Evolutionary conservation across 768 basidiomycete species (phyloP), one percentile per base, ranked within the genome.

Genomic region (Podaxis sp.): DNA sequence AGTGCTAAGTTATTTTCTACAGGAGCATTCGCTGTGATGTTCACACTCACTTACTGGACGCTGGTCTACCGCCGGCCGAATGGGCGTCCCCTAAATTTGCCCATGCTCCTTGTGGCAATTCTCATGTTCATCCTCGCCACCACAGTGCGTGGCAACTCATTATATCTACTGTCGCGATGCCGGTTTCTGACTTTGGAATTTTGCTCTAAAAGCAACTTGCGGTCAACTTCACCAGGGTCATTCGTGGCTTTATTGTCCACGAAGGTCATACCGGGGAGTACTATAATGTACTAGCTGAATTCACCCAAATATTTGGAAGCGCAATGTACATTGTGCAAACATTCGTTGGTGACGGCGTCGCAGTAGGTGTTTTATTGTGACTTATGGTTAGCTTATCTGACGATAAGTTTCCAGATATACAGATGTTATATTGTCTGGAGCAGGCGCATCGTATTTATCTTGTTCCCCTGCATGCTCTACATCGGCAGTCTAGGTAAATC

Each of bases 281-380:
- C 63, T 77, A 75, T 68, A 74, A 73, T 50, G 59, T 69, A 44
- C 68, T 78, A 22, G 74, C 74, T 4, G 69, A 74, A 26, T 75
- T 74, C 52, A 75, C 76, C 7, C 74, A 78, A 49, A 65, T 76
- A 13, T 75, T 78, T 60, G 76, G 74, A 38, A 77, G 74, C 56
- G 69, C 76, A 11, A 67, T 78, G 37, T 78, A 77, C 63, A 66
- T 74, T 24, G 65, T 69, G 1, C 78, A 78, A 64, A 78, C 77
- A 4, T 65, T 79, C 28, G 67, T 78, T 1, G 78, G 77, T 17
- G 78, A 79, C 60, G 68, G 69, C 20, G 73, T 77, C 26, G 72
- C 75, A 63, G 76, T 77, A 62, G 12, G 73, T 68, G 30, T 24
- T 38, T 36, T 15, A 5, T 13, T 36, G 49, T n/a, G n/a, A 53